Percentiles rank a stretch among this genome's conserved stretches.
phyloP scores from a whole-genome alignment of 768 basidiomycete species.

The Rubroboletus satanas region DNA sequence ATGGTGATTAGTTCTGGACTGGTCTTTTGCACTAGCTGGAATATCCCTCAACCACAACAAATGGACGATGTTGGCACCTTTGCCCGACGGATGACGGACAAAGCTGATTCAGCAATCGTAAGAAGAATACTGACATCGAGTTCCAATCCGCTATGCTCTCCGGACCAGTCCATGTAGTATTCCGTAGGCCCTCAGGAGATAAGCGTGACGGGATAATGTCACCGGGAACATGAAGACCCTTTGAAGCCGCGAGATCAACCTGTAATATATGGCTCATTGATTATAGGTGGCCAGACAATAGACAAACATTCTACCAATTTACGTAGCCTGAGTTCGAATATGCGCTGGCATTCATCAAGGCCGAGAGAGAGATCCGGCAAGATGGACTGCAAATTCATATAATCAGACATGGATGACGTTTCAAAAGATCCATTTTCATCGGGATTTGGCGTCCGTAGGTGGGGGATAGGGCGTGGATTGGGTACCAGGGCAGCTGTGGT shows the following conservation, averaged over 20 bases:
- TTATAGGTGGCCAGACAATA: too few species aligned
- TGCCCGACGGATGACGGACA: too few species aligned
- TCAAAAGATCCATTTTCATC: too few species aligned
- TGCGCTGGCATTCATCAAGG: neutral
- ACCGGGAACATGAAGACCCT: neutral
- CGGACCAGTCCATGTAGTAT: neutral
- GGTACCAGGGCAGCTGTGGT: neutral
- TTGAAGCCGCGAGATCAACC: neutral
- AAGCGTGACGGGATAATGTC: too few species aligned
- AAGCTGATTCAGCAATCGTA: neutral
- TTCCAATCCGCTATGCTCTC: too few species aligned
- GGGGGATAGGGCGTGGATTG: too few species aligned
- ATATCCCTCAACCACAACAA: neutral
- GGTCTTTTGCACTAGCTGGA: too few species aligned
- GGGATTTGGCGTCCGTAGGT: too few species aligned
- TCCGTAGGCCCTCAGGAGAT: neutral
- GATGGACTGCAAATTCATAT: neutral
- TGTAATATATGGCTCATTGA: too few species aligned
- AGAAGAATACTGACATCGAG: neutral
- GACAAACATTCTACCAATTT: neutral
- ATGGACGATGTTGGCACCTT: neutral
- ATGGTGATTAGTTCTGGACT: neutral
- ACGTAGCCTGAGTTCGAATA: neutral
- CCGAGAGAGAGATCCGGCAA: neutral
- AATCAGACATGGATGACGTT: too few species aligned